These are phyloP conservation scores for Dentipellis sp. DNA, from an alignment of 768 basidiomycete genomes.

Conservation along the genomic window DNA sequence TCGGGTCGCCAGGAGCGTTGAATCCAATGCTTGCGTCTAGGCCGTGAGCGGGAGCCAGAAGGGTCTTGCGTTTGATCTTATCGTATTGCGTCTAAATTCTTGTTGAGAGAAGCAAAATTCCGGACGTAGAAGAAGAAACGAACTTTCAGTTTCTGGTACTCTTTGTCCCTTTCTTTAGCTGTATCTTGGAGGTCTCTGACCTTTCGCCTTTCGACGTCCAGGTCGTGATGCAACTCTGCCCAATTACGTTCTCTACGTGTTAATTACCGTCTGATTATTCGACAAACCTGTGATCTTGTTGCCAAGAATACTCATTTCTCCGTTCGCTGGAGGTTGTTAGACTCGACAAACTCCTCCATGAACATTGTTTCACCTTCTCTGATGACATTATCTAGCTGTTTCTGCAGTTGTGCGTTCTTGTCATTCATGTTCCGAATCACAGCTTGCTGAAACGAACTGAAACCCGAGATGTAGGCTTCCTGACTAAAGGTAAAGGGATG, in stretches of 20 bases:
- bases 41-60: conserved; percentile 33
- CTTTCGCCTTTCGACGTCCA: conserved; percentile 72
- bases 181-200: conserved; percentile 66
- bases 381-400: conserved; percentile 78
- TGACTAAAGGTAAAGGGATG: not conserved
- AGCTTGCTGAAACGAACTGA: conserved; percentile 76
- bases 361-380: conserved; percentile 54
- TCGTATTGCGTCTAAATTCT: conserved; percentile 57
- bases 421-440: conserved; percentile 74
- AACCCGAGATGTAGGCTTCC: conserved; percentile 2
- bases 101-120: not conserved
- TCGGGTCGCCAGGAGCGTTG: not conserved
- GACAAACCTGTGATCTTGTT: conserved; percentile 55
- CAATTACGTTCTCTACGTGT: not conserved
- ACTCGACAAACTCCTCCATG: not conserved
- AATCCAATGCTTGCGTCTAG: conserved; percentile 5
- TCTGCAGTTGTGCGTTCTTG: conserved; percentile 73
- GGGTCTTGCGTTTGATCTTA: conserved; percentile 72
- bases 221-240: conserved; percentile 68
- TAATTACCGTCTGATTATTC: not conserved
- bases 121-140: not conserved
- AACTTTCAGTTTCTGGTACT: conserved; percentile 83
- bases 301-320: conserved; percentile 61
- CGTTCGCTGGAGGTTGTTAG: conserved; percentile 44
- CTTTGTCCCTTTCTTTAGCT: conserved; percentile 71